Evolutionary conservation across 78 protist genomes (phyloP), one percentile per base, ranked within the genome.

Genomic region (Tieghemostelium lacteum): DNA sequence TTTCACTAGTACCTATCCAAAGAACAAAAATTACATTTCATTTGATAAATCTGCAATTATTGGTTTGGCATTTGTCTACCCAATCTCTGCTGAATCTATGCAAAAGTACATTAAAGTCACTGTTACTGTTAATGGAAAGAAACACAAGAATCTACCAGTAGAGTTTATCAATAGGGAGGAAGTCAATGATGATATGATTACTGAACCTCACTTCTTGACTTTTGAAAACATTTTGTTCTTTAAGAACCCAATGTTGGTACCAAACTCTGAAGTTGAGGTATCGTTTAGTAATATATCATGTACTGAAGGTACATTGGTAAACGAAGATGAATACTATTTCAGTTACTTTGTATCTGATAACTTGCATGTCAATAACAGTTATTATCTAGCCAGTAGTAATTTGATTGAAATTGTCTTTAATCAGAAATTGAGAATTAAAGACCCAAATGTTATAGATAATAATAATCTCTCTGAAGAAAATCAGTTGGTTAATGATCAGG

Each of bases 201-300:
- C 75, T 5, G 88, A 78, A 4, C 17, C 50, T 0, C 28, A 58
- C 58, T 31, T 28, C 1, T 33, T 33, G 2, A 26, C 36, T 24
- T 14, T 57, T 0, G 37, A 26, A 0, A 36, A 40, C 29, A 40
- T 63, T 6, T 17, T 78, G 36, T 33, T 78, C 62, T 28, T 78
- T 7, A 78, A 60, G 60, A 78, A 65, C 49, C 73, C 75, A 52
- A 24, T 60, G 28, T 20, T 66, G 3, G 19, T 52, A 7, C 37
- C 88, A 36, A 78, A 66, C 34, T 67, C 88, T 5, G 28, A 26
- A 10, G 24, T 66, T 6, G 33, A 70, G 14, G 31, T 78, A 6
- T n/a, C 67, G 0, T 20, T 78, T 45, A 75, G 75, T 24, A 66
- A 75, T 36, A 66, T 78, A 12, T 75, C 88, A 66, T 78, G 76